phyloP scores from a whole-genome alignment of 306 rosid genomes.

The Cucumis cinereus region DNA sequence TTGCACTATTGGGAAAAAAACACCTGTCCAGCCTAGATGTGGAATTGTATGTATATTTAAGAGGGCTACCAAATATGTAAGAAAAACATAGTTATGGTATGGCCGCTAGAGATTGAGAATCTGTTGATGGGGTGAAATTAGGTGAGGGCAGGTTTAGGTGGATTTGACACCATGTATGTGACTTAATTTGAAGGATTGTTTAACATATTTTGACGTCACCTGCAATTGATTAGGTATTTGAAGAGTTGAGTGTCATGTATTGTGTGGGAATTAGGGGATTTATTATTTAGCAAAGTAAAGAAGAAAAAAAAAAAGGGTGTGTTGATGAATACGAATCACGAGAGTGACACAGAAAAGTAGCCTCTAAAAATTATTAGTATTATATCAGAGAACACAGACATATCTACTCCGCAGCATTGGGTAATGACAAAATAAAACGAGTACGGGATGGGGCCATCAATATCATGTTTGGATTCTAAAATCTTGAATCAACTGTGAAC shows the following conservation, averaged over 20 bases:
- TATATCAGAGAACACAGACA: not conserved
- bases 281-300: not conserved
- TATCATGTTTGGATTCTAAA: constrained; percentile 5
- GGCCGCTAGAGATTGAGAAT: not conserved
- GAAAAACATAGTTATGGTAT: not conserved
- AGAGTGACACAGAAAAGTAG: constrained; percentile 1
- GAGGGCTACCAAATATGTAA: not conserved
- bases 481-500: constrained; percentile 1
- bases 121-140: not conserved
- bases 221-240: not conserved
- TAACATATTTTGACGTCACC: not conserved
- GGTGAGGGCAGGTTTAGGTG: constrained; percentile 5
- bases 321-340: constrained; percentile 3
- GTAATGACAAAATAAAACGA: constrained; percentile 8
- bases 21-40: not conserved
- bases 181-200: not conserved
- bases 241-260: not conserved
- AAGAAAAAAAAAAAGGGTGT: not conserved
- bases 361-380: constrained; percentile 2
- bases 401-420: not conserved
- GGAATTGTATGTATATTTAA: not conserved
- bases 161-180: not conserved
- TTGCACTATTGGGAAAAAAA: not conserved
- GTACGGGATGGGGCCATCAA: constrained; percentile 12
- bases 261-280: not conserved